Evolutionary conservation across 345 rosid species (phyloP), one percentile per base, ranked within the genome.

Genomic region (Kernera saxatilis): DNA sequence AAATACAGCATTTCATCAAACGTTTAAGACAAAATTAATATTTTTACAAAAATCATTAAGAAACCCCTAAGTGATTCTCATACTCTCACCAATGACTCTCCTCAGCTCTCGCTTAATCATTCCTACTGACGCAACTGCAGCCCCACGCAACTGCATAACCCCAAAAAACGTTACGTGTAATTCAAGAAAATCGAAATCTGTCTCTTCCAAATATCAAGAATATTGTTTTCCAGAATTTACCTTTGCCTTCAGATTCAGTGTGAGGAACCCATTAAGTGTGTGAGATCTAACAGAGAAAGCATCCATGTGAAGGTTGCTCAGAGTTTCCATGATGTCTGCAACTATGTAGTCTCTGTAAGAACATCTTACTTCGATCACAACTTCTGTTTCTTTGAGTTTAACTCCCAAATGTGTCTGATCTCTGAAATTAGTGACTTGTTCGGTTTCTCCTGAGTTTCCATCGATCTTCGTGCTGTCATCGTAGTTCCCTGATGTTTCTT

Each of bases 271-370:
- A 64, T 86, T 81, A 15, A 78, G 80, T n/a, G 87, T 87, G 5
- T 86, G 83, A 11, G 97, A 86, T 74, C 81, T 87, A 19, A 90
- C 82, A 12, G 86, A 81, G 81, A 80, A 73, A 45, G 84, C 86
- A 60, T 91, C 97, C 82, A 87, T 73, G 78, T 87, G 86, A 74
- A 89, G 82, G 57, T 83, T 84, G 82, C 82, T 86, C 17, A 84
- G 76, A 55, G 88, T 84, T 77, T 91, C 96, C 90, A 93, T 86
- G 76, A 91, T 77, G 62, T 93, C 94, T 14, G 83, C 84, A 79
- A 91, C 63, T 39, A 90, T 74, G 46, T 80, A 85, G 64, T 90
- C 92, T 74, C 92, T 86, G 61, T 79, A 84, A 41, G 68, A 80
- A 79, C 96, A 90, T 75, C 69, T 82, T 65, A 90, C 83, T 78